phyloP scores from a whole-genome alignment of 495 filamentous ascomycete species.

The Aspergillus cristatus region DNA sequence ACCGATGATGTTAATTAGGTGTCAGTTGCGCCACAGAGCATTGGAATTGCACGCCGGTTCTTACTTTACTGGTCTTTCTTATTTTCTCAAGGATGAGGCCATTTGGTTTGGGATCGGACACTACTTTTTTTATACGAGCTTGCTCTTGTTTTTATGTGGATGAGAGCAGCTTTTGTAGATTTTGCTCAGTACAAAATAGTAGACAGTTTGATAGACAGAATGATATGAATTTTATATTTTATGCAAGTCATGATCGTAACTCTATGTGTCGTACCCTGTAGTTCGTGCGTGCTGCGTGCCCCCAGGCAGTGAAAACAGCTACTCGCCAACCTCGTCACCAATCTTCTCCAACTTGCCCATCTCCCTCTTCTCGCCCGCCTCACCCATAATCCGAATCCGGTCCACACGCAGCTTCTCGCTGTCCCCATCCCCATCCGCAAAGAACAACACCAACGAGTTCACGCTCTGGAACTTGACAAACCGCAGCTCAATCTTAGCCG shows the following conservation, averaged over 20 bases:
- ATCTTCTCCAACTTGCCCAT: slow-evolving; percentile 96
- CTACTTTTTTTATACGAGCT: slow-evolving; percentile 12
- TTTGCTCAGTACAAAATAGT: no score
- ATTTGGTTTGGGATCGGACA: slow-evolving; percentile 46
- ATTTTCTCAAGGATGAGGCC: slow-evolving; percentile 35
- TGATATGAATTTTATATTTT: no score
- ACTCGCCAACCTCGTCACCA: slow-evolving; percentile 64
- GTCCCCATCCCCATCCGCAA: slow-evolving; percentile 79
- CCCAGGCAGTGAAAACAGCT: slow-evolving; percentile 12
- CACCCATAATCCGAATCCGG: slow-evolving; percentile 76
- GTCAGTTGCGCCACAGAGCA: slow-evolving; percentile 54
- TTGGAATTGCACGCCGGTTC: slow-evolving; percentile 52
- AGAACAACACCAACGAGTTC: slow-evolving; percentile 74
- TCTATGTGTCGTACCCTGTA: no score
- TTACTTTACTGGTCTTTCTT: slow-evolving; percentile 43
- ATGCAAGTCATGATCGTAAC: no score
- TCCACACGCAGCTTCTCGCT: slow-evolving; percentile 83
- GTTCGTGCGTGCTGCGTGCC: no score
- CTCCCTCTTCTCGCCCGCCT: slow-evolving; percentile 84
- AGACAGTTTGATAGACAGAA: no score
- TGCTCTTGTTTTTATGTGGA: slow-evolving; percentile 10
- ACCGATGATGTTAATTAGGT: slow-evolving; percentile 45
- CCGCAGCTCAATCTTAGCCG: slow-evolving; percentile 71
- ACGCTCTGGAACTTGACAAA: slow-evolving; percentile 98
- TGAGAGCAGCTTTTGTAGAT: no score